Conservation (phyloP, 352 stramenopile genomes). For the Phytophthora agathidicida region DNA sequence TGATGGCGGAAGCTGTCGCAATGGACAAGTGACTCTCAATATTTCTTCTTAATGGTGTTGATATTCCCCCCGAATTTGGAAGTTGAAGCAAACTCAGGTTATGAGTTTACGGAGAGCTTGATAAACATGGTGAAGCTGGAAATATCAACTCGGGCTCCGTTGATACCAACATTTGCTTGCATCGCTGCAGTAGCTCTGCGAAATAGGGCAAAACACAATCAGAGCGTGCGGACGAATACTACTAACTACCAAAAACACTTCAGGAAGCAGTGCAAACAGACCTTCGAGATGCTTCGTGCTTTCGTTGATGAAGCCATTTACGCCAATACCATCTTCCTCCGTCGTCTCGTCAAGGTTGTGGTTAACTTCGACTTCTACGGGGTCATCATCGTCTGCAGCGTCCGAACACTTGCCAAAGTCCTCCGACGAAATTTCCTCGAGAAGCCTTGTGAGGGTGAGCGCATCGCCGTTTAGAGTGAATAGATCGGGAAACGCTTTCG, state of each 20-base stretch:
- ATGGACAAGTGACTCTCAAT: slow-evolving; percentile 18
- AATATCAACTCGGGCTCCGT: slow-evolving; percentile 17
- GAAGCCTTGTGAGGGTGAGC: slow-evolving; percentile 42
- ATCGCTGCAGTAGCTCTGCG: slow-evolving; percentile 33
- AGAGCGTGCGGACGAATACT: too few relatives aligned
- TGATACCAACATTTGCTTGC: slow-evolving; percentile 18
- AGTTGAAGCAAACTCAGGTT: not conserved
- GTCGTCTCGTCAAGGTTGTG: not conserved
- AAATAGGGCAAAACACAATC: slow-evolving; percentile 1
- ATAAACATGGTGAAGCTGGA: slow-evolving; percentile 12
- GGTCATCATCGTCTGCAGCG: not conserved
- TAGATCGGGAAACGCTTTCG: slow-evolving; percentile 44
- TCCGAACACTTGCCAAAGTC: slow-evolving; percentile 5
- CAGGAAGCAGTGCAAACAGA: not conserved
- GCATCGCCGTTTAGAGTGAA: slow-evolving; percentile 64
- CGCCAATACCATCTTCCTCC: slow-evolving; percentile 11
- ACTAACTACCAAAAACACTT: too few relatives aligned
- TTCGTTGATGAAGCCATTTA: slow-evolving; percentile 29
- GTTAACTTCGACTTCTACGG: not conserved
- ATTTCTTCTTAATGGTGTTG: slow-evolving; percentile 28
- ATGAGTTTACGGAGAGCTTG: slow-evolving; percentile 1
- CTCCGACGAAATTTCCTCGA: slow-evolving; percentile 14
- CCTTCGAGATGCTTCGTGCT: slow-evolving; percentile 32
- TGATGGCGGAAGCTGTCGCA: slow-evolving; percentile 15
- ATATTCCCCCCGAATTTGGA: slow-evolving; percentile 19